These are phyloP conservation scores for Umbelopsis sp. DNA, from an alignment of 371 early-diverging fungal genomes.

Conservation along the genomic window DNA sequence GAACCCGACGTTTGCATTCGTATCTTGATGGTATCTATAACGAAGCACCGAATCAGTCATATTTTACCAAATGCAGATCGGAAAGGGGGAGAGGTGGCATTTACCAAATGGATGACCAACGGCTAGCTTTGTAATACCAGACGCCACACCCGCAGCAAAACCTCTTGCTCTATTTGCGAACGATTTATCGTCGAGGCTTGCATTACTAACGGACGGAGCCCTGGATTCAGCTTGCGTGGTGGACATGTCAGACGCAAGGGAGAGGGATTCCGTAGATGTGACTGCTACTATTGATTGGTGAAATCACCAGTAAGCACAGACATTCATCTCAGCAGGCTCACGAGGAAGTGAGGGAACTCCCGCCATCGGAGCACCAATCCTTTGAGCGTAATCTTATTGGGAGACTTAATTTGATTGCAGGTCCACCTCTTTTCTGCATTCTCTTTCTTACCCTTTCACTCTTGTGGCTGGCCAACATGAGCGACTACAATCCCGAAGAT, in stretches of 20 bases:
- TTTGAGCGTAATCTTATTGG: too few relatives aligned
- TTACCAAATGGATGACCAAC: conserved; percentile 86
- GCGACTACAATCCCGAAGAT: neutral
- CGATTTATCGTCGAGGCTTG: conserved; percentile 44
- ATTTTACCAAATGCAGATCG: neutral
- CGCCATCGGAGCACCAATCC: too few relatives aligned
- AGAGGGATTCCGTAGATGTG: neutral
- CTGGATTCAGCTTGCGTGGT: neutral
- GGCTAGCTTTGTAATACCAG: conserved; percentile 79
- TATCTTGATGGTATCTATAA: conserved; percentile 74
- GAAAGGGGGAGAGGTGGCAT: conserved; percentile 10
- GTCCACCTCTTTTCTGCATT: conserved; percentile 1
- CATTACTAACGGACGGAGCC: conserved; percentile 22
- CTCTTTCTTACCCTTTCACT: neutral
- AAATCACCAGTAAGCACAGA: neutral
- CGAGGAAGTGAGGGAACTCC: neutral
- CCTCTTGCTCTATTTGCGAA: conserved; percentile 69
- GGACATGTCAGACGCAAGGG: neutral
- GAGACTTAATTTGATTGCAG: neutral
- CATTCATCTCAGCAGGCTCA: neutral
- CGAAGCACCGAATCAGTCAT: neutral
- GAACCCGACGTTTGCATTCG: conserved; percentile 79
- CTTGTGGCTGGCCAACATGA: neutral
- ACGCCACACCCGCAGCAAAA: conserved; percentile 78
- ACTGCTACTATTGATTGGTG: neutral